phyloP scores from a whole-genome alignment of 768 basidiomycete genomes.

The Kwoniella mangroviensis region DNA sequence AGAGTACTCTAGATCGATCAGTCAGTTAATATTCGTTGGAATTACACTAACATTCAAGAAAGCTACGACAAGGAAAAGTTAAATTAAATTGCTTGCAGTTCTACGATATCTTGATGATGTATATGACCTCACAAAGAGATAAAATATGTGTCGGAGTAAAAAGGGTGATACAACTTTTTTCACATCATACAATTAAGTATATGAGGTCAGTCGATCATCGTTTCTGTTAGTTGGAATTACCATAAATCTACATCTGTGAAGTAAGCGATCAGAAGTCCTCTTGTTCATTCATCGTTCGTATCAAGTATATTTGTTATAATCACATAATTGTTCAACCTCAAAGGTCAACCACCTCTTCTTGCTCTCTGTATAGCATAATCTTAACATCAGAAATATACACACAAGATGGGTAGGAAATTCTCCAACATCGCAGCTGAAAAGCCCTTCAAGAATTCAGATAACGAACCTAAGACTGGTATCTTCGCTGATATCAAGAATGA shows the following conservation, averaged over 20 bases:
- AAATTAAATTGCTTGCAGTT: background rate
- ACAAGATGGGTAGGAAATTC: background rate
- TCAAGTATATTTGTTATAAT: too few relatives aligned
- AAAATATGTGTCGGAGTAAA: background rate
- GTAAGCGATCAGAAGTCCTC: too few relatives aligned
- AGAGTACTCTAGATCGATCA: background rate
- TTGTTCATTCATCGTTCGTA: too few relatives aligned
- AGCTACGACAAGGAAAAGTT: background rate
- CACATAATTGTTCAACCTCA: background rate
- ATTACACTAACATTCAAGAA: background rate
- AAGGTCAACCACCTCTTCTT: background rate
- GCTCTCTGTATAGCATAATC: background rate
- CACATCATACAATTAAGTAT: background rate
- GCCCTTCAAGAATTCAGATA: constrained; percentile 3
- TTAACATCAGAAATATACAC: background rate
- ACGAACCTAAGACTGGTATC: constrained; percentile 10
- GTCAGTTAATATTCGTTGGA: background rate
- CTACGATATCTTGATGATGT: background rate
- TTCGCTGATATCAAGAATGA: constrained; percentile 31
- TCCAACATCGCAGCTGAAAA: constrained; percentile 10
- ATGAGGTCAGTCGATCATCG: constrained; percentile 3
- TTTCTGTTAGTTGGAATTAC: background rate
- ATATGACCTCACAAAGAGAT: background rate
- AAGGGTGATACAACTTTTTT: background rate
- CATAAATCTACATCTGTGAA: too few relatives aligned